Evolutionary conservation across 202 grass and related monocot genomes (phyloP).

Genomic region (Eragrostis tef): DNA sequence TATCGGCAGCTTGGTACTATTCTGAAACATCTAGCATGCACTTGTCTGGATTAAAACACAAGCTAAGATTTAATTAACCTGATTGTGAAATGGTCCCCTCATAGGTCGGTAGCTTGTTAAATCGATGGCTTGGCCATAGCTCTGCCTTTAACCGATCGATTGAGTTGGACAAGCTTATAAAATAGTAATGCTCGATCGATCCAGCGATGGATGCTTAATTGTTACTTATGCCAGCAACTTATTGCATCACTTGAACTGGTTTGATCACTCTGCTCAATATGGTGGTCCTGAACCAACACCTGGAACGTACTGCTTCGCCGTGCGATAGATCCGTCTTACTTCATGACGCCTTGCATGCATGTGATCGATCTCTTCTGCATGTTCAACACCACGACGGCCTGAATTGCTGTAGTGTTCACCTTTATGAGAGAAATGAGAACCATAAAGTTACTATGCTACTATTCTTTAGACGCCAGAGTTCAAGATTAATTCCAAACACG

Average conservation of each 20-base stretch:
- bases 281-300: constrained; percentile 7
- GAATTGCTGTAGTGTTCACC: constrained; percentile 17
- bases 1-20: too few species aligned
- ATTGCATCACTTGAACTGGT: neutral
- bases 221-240: neutral
- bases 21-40: constrained; percentile 7
- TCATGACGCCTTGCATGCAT: neutral
- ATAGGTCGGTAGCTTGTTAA: constrained; percentile 9
- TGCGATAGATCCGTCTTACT: neutral
- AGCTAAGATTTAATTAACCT: constrained; percentile 15
- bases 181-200: neutral
- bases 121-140: neutral
- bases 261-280: neutral
- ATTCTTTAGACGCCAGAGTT: neutral
- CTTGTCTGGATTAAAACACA: constrained; percentile 6
- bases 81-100: constrained; percentile 14
- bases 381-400: neutral
- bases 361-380: neutral
- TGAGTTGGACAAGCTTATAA: constrained; percentile 7
- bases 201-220: neutral
- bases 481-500: neutral
- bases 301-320: neutral
- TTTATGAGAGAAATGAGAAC: constrained; percentile 24
- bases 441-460: neutral
- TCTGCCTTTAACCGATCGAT: neutral